Evolutionary conservation across 2,329 filamentous ascomycete genomes (phyloP).

Genomic region (Monilinia laxa): DNA sequence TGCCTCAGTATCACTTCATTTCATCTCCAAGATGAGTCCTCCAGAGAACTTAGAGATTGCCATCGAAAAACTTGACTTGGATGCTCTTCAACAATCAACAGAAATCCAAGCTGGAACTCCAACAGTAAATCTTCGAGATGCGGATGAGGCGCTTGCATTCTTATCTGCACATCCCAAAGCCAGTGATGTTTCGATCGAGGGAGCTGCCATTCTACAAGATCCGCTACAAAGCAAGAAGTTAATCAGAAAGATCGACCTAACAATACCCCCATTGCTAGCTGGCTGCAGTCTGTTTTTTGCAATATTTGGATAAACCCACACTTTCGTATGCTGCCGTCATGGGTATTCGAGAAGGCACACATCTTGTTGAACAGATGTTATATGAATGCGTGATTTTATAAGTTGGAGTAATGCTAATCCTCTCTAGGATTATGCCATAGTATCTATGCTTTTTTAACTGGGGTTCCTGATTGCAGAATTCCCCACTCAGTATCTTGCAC

Average conservation of each 20-base stretch:
- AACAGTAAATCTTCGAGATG: conserved; percentile 29
- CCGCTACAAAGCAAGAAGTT: conserved; percentile 25
- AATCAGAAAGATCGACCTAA: conserved; percentile 61
- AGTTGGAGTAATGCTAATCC: not conserved
- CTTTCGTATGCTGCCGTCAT: conserved; percentile 36
- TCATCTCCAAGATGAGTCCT: not conserved
- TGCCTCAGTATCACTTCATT: not conserved
- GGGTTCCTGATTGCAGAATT: conserved; percentile 34
- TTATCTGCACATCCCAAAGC: conserved; percentile 25
- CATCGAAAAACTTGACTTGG: not conserved
- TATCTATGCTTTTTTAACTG: not conserved
- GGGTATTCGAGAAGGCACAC: conserved; percentile 31
- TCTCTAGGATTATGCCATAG: not conserved
- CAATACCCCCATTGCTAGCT: conserved; percentile 63
- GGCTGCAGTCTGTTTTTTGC: conserved; percentile 55
- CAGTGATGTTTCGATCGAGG: conserved; percentile 34
- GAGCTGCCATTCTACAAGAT: conserved; percentile 34
- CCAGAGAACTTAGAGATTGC: not conserved
- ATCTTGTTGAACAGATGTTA: conserved; percentile 47
- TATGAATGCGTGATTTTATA: conserved; percentile 19
- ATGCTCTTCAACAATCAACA: not conserved
- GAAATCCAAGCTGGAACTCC: not conserved
- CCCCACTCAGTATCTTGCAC: conserved; percentile 32
- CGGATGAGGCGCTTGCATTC: conserved; percentile 25
- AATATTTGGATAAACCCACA: conserved; percentile 41